phyloP scores from a whole-genome alignment of 768 basidiomycete species.

The Boletus reticuloceps region DNA sequence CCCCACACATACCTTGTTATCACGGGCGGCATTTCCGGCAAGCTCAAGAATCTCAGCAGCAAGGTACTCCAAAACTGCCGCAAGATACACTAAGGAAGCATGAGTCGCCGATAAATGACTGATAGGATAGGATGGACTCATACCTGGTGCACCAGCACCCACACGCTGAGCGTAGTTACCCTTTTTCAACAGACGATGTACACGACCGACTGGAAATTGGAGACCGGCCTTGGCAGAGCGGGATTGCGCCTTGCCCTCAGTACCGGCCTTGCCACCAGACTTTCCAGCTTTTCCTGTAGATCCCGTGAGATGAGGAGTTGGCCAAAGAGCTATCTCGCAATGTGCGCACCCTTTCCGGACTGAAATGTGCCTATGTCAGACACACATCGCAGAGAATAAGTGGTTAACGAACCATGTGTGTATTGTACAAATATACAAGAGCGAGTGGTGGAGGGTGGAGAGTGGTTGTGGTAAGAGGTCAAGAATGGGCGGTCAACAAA shows the following conservation, averaged over 20 bases:
- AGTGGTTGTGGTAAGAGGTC: conserved; percentile 28
- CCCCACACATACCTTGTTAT: conserved; percentile 28
- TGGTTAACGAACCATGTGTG: conserved; percentile 25
- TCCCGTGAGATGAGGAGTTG: conserved; percentile 7
- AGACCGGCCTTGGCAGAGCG: conserved; percentile 74
- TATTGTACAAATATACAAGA: conserved; percentile 21
- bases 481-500: conserved; percentile 35
- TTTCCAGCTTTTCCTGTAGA: conserved; percentile 47
- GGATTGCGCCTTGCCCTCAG: conserved; percentile 58
- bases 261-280: conserved; percentile 48
- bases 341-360: conserved; percentile 33
- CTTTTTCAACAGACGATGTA: conserved; percentile 84
- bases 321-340: background rate
- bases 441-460: conserved; percentile 1
- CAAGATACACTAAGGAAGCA: conserved; percentile 66
- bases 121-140: conserved; percentile 8
- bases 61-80: conserved; percentile 88
- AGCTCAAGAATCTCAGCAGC: conserved; percentile 93
- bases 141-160: conserved; percentile 85
- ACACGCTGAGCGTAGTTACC: conserved; percentile 88
- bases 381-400: background rate
- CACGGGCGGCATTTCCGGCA: conserved; percentile 72
- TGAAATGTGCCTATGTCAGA: conserved; percentile 9
- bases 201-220: conserved; percentile 90
- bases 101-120: background rate